phyloP scores from a whole-genome alignment of 495 filamentous ascomycete species.

The Neohortaea acidophila region DNA sequence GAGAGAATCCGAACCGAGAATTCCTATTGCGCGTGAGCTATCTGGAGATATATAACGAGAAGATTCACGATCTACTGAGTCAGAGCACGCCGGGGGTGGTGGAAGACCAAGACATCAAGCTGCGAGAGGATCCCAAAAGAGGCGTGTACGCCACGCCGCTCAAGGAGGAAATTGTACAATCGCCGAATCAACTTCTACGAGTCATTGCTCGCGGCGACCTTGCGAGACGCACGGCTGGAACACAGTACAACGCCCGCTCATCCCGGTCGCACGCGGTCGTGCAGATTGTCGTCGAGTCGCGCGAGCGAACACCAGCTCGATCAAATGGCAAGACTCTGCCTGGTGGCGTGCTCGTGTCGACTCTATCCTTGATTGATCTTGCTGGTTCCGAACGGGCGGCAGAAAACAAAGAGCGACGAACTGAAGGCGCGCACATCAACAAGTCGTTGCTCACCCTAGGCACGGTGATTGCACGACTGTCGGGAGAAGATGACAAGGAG shows the following conservation, averaged over 20 bases:
- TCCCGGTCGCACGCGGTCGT: slow-evolving; percentile 96
- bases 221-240: slow-evolving; percentile 75
- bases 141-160: slow-evolving; percentile 92
- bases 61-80: slow-evolving; percentile 83
- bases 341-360: slow-evolving; percentile 89
- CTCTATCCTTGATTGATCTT: slow-evolving; percentile 86
- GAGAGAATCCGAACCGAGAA: slow-evolving; percentile 87
- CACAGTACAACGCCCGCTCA: slow-evolving; percentile 89
- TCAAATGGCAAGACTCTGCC: slow-evolving; percentile 59
- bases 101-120: slow-evolving; percentile 68
- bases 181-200: slow-evolving; percentile 82
- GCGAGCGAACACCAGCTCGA: slow-evolving; percentile 48
- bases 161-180: slow-evolving; percentile 97
- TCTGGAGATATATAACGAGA: slow-evolving; percentile 97
- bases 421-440: slow-evolving; percentile 96
- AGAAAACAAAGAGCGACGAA: slow-evolving; percentile 83
- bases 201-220: slow-evolving; percentile 93
- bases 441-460: slow-evolving; percentile 90
- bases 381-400: slow-evolving; percentile 92
- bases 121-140: slow-evolving; percentile 87
- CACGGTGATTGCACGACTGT: slow-evolving; percentile 80
- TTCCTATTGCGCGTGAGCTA: slow-evolving; percentile 96
- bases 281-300: slow-evolving; percentile 93
- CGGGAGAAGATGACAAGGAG: slow-evolving; percentile 71
- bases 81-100: slow-evolving; percentile 37